Percentiles rank a stretch among this genome's conserved stretches.
These are phyloP conservation scores for Eucalyptus pauciflora DNA, from an alignment of 345 rosid genomes.

Conservation along the genomic window DNA sequence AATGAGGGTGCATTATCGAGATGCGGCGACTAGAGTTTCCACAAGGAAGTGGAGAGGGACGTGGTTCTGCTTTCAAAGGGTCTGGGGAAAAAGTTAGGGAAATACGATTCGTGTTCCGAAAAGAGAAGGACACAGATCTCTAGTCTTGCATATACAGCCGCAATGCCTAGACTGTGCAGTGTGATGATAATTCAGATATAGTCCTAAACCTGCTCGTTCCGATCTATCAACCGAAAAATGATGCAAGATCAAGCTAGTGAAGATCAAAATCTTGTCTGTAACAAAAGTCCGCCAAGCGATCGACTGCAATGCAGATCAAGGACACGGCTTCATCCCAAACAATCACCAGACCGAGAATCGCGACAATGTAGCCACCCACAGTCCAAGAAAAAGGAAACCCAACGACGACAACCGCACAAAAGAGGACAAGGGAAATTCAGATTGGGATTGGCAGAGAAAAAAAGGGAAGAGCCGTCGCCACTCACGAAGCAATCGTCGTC, in stretches of 20 bases:
- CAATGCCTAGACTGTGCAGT: neutral
- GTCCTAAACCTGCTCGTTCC: neutral
- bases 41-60: neutral
- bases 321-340: neutral
- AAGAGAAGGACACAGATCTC: neutral
- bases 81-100: neutral
- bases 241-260: neutral
- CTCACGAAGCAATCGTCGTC: conserved; percentile 98
- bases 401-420: neutral
- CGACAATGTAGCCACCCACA: neutral
- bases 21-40: neutral
- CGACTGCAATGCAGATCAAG: neutral
- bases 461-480: neutral
- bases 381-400: neutral
- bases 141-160: neutral
- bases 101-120: neutral
- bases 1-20: neutral
- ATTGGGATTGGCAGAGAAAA: neutral
- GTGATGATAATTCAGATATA: neutral
- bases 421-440: neutral
- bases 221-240: neutral
- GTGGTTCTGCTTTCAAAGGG: neutral
- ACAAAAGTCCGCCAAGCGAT: neutral
- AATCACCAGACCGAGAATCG: neutral
- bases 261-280: neutral